phyloP scores from a whole-genome alignment of 495 filamentous ascomycete species.

The Lasiosphaeriaceae sp. region DNA sequence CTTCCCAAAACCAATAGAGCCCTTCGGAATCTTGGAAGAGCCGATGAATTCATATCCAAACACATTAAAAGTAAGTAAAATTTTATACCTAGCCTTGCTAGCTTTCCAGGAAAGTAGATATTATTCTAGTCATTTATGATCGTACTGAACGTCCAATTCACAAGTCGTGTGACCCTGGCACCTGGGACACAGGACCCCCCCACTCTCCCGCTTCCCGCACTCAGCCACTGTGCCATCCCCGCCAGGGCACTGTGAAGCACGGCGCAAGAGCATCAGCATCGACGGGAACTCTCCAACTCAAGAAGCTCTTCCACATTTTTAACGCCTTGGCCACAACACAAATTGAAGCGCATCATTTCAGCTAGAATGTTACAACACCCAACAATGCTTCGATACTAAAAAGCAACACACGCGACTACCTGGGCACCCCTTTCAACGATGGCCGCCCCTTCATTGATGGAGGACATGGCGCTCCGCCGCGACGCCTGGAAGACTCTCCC shows the following conservation, averaged over 20 bases:
- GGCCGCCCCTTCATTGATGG: slow-evolving; percentile 44
- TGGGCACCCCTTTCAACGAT: slow-evolving; percentile 20
- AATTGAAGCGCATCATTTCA: neutral
- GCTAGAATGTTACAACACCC: slow-evolving; percentile 7
- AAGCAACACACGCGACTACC: neutral
- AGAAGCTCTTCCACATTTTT: neutral
- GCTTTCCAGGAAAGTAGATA: too few species aligned
- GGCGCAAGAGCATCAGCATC: neutral
- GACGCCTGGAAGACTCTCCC: slow-evolving; percentile 41
- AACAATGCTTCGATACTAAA: slow-evolving; percentile 4
- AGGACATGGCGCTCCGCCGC: slow-evolving; percentile 28
- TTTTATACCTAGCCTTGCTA: too few species aligned
- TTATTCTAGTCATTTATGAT: too few species aligned
- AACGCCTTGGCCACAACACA: neutral
- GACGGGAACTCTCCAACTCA: neutral
- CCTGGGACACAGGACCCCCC: too few species aligned
- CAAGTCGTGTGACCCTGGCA: too few species aligned
- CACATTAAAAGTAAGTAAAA: too few species aligned
- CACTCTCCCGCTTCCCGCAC: too few species aligned
- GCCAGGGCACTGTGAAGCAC: neutral
- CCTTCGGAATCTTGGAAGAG: too few species aligned
- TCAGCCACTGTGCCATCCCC: too few species aligned
- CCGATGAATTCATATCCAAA: too few species aligned
- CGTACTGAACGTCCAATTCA: too few species aligned
- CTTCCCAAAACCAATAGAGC: too few species aligned